Evolutionary conservation across 2,329 filamentous ascomycete species (phyloP).

Genomic region (Pyricularia grisea): DNA sequence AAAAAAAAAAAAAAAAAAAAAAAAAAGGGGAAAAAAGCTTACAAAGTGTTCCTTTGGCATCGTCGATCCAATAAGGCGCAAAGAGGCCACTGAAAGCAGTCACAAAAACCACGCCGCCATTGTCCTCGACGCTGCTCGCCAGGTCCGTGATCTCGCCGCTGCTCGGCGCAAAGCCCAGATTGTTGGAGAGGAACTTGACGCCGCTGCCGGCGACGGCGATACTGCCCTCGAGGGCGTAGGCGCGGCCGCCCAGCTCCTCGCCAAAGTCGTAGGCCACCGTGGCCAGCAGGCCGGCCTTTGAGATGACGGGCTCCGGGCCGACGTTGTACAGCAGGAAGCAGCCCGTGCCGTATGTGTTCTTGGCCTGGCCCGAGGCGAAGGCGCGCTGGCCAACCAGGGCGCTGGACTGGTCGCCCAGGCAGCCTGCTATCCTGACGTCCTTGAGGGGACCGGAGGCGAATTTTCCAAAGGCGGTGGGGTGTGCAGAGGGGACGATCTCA

Average conservation of each 20-base stretch:
- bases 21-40: conserved; percentile 21
- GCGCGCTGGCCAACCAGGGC: conserved; percentile 80
- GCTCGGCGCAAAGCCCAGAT: conserved; percentile 48
- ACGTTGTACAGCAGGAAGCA: conserved; percentile 89
- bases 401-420: conserved; percentile 78
- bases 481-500: conserved; percentile 75
- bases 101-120: conserved; percentile 77
- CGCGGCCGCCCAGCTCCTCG: conserved; percentile 24
- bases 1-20: not conserved
- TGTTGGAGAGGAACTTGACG: conserved; percentile 63
- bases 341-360: conserved; percentile 87
- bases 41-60: conserved; percentile 81
- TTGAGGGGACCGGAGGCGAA: conserved; percentile 56
- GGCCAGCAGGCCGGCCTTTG: conserved; percentile 71
- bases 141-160: conserved; percentile 40
- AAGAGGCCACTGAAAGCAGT: conserved; percentile 88
- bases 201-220: conserved; percentile 75
- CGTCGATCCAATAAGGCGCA: conserved; percentile 91
- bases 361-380: conserved; percentile 72
- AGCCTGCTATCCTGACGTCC: conserved; percentile 70
- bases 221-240: conserved; percentile 75
- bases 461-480: conserved; percentile 61
- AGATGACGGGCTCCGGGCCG: conserved; percentile 75
- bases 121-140: conserved; percentile 51
- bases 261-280: conserved; percentile 82